Base-by-base conservation (phyloP, 2,329 filamentous ascomycete species). In the Fusarium praegraminearum region DNA sequence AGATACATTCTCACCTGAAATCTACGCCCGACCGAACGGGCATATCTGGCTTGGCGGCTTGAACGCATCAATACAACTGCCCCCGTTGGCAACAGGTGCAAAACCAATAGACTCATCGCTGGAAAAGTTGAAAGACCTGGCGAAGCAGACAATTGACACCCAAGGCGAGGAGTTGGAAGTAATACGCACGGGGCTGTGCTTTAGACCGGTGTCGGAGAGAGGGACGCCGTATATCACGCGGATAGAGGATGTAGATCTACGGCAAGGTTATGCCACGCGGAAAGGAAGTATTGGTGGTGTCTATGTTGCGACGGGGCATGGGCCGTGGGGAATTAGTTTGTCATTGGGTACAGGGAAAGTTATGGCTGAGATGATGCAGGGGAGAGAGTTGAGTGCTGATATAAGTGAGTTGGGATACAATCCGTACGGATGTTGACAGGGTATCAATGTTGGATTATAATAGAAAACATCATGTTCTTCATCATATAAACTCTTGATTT, bases 31-130 rank as follows among this genome's bases (percentile, higher is more conserved):
- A 13, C 74, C 86, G 6, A 88, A 87, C 11, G 90, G 88, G 1
- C 86, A 93, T 58, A 86, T 95, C 22, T 95, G 93, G 77, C 80
- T 95, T 35, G 90, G 90, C 0, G 92, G 92, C 0, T 76, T 94
- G 38, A 94, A 95, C 75, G 87, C 85, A 36, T 80, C 85, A 0
- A 76, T 91, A 7, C 84, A 87, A 1, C 80, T 95, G 12, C 92
- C 92, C 0, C 78, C 82, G 1, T 56, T 76, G 15, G 71, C 73
- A 7, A 73, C 74, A 3, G 70, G 61, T 1, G 69, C 72, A 4
- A 65, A 40, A 5, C 66, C 72, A 0, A 53, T 71, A 13, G 57
- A 62, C 7, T 63, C 65, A 10, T 63, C 85, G 12, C 79, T 91
- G 3, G 80, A 80, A 10, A 79, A 81, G 75, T 74, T 92, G 51